Evolutionary conservation across 208 protist genomes (phyloP), one percentile per base, ranked within the genome.

Genomic region (Herpetomonas samuelpessoai): DNA sequence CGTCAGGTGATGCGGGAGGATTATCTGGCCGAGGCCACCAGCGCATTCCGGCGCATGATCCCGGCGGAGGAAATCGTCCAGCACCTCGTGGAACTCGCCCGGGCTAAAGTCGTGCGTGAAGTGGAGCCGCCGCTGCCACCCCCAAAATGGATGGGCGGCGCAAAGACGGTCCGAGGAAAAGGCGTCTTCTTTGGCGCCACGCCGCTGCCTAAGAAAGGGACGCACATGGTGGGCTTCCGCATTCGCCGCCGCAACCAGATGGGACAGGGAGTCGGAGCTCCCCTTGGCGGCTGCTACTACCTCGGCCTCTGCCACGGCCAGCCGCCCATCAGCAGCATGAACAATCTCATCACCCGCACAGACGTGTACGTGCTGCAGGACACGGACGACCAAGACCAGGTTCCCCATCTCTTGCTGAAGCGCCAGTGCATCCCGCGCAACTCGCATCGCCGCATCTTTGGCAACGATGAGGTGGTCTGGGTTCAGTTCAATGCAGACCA

Each of bases 201-300:
- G 4, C 85, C 90, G 26, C 49, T 96, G 51, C 85, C 86, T 1
- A 48, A 62, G 26, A 82, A 65, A 26, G 87, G 90, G 1, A 88
- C 70, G 16, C 82, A 86, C 62, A 76, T 81, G 31, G 71, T 96
- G 24, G 91, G 91, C 25, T 94, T 96, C 63, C 83, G 84, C 52
- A 88, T 94, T 48, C 76, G 71, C 21, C 81, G 91, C 0, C 70
- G 66, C 2, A 73, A 84, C 38, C 78, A 85, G 57, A 72, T 79
- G 60, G 74, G 74, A 6, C 74, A 87, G n/a, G 79, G 76, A 0
- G 62, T 68, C 4, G 87, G 91, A 14, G 80, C 83, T 0, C 75
- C 86, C 31, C 76, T 96, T 0, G 91, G 91, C 21, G 87, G 91
- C 2, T 91, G 87, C 71, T 96, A 96, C 70, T 96, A 94, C 77